phyloP scores from a whole-genome alignment of 1,139 yeast genomes.

The Kodamaea ohmeri region DNA sequence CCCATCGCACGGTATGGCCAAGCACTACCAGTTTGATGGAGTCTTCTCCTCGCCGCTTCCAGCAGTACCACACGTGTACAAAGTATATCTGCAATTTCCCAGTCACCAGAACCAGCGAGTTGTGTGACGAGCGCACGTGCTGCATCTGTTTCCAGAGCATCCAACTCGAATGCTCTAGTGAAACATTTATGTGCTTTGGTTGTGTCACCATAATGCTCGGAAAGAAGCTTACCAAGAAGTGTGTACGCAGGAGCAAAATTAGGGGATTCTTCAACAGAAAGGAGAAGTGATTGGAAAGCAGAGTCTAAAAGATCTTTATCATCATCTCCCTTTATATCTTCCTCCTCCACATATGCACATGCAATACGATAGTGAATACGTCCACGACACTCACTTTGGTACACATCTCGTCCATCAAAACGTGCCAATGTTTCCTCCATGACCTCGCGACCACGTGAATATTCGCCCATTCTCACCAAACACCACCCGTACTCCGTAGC shows the following conservation, averaged over 20 bases:
- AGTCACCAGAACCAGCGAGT: slow-evolving; percentile 64
- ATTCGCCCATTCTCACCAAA: slow-evolving; percentile 51
- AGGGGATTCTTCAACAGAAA: slow-evolving; percentile 61
- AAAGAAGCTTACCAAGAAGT: slow-evolving; percentile 70
- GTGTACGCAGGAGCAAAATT: slow-evolving; percentile 77
- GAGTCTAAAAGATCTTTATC: not conserved
- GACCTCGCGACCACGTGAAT: slow-evolving; percentile 53
- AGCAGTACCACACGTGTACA: slow-evolving; percentile 64
- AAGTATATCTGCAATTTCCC: slow-evolving; percentile 82
- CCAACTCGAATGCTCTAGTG: slow-evolving; percentile 85
- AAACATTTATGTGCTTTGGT: slow-evolving; percentile 82
- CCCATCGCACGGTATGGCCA: slow-evolving; percentile 95
- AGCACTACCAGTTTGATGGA: slow-evolving; percentile 40
- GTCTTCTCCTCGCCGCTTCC: slow-evolving; percentile 53
- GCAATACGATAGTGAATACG: slow-evolving; percentile 71
- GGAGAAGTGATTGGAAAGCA: slow-evolving; percentile 54
- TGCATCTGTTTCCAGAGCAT: slow-evolving; percentile 69
- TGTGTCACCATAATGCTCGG: slow-evolving; percentile 54
- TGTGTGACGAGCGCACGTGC: slow-evolving; percentile 70
- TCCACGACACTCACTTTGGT: slow-evolving; percentile 57
- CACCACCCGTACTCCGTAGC: slow-evolving; percentile 80
- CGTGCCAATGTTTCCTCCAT: slow-evolving; percentile 42
- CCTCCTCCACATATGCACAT: not conserved
- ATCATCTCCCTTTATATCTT: not conserved
- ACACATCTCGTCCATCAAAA: slow-evolving; percentile 49